Base-by-base conservation (phyloP, 2,329 filamentous ascomycete species). In the Colletotrichum magnum region DNA sequence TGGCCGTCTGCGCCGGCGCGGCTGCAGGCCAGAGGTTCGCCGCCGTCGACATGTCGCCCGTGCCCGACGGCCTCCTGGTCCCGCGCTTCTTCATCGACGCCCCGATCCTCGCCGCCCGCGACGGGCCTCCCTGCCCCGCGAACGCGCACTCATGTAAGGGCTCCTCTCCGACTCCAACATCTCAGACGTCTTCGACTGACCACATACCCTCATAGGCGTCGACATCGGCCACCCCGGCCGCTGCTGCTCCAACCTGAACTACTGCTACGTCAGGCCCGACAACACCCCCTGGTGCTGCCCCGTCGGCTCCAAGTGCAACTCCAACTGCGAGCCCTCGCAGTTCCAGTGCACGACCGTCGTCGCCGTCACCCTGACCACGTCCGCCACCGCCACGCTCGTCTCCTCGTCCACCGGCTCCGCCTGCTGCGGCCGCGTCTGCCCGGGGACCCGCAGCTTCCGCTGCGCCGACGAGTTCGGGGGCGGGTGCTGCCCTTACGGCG, bases 401-500 rank as follows among this genome's bases (percentile, higher is more conserved):
- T 36, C 32, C 5, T 72, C 75, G 9, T 72, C 75, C 15, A 72
- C 73, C 15, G 70, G 72, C 32, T 57, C 70, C 4, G 79, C 79
- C 21, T 85, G 84, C 72, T 83, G 83, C 72, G 70, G 74, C 39
- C 81, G 84, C 1, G 69, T 71, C 1, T 86, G 85, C 59, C 80
- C 80, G 12, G 73, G 69, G 52, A 80, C 81, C 26, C 82, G 80
- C 72, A 74, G 79, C 56, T 88, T 83, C 72, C 79, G 79, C 26
- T 89, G 87, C 72, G 77, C 84, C 18, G 41, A 67, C 9, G 73
- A 65, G 2, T 79, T 85, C 32, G 85, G 87, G 64, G 82, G 82
- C 18, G 80, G 81, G 58, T 89, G 88, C 77, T 89, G 88, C 72
- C 61, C 73, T 9, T 86, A 82, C 71, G 83, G 81, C 48, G 77